Conservation (phyloP, 1,284 basidiomycete genomes). For the Nidula niveotomentosa region DNA sequence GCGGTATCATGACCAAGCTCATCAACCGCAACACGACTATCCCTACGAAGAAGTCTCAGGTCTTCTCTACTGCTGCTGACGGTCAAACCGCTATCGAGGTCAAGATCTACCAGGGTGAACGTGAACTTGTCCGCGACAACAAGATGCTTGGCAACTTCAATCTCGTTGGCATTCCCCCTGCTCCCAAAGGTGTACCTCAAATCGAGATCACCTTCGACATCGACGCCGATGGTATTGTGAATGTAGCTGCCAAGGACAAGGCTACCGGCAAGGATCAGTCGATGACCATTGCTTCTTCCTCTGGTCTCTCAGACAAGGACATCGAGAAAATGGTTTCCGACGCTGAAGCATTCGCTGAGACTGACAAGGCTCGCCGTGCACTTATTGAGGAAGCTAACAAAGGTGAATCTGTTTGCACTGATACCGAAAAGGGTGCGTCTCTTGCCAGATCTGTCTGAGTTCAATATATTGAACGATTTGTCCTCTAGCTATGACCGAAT, state of each 20-base stretch:
- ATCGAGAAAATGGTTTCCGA: conserved; percentile 97
- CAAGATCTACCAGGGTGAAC: conserved; percentile 99
- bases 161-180: conserved; percentile 96
- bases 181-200: conserved; percentile 98
- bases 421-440: conserved; percentile 89
- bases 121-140: conserved; percentile 99
- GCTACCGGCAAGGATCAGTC: conserved; percentile 96
- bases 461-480: too few relatives aligned
- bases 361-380: conserved; percentile 84
- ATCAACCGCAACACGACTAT: conserved; percentile 99
- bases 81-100: conserved; percentile 99
- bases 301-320: conserved; percentile 98
- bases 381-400: conserved; percentile 98
- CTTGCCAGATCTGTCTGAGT: not conserved
- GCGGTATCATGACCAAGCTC: conserved; percentile 97
- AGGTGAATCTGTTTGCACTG: conserved; percentile 91
- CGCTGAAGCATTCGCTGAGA: conserved; percentile 94
- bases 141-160: conserved; percentile 99
- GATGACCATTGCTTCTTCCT: conserved; percentile 98
- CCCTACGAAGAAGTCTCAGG: conserved; percentile 98
- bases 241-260: conserved; percentile 96
- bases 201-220: conserved; percentile 99
- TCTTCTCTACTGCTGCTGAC: conserved; percentile 99
- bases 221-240: conserved; percentile 97
- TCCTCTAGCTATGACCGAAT: conserved; percentile 84